phyloP scores from a whole-genome alignment of 2,329 filamentous ascomycete species.

The Hymenoscyphus occultus region DNA sequence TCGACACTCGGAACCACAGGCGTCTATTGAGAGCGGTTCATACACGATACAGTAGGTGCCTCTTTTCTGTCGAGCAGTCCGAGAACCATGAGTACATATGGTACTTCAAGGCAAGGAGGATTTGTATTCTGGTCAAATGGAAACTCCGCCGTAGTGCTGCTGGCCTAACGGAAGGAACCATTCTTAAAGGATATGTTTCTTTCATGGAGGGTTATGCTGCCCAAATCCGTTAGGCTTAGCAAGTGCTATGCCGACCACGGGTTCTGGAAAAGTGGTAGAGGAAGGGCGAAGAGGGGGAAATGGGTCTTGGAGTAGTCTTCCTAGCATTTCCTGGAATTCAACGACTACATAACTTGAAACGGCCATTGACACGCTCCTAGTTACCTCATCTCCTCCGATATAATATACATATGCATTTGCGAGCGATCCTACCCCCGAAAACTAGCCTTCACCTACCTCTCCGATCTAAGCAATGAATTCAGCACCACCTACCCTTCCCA shows the following conservation, averaged over 20 bases:
- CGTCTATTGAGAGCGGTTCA: constrained; percentile 79
- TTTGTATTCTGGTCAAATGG: not conserved
- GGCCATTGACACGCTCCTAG: constrained; percentile 41
- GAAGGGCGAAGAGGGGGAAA: not conserved
- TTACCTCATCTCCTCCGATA: constrained; percentile 78
- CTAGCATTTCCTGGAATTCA: no score
- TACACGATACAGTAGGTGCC: constrained; percentile 78
- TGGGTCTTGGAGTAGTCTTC: not conserved
- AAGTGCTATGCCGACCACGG: not conserved
- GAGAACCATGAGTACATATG: not conserved
- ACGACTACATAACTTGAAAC: not conserved
- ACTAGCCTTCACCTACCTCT: constrained; percentile 96
- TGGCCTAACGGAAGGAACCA: not conserved
- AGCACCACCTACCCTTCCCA: constrained; percentile 72
- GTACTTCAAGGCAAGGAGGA: not conserved
- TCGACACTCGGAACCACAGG: constrained; percentile 85
- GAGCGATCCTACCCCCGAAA: constrained; percentile 95
- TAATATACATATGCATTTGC: constrained; percentile 92
- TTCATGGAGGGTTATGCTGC: not conserved
- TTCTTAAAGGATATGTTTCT: not conserved
- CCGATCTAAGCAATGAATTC: constrained; percentile 89
- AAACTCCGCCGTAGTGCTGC: not conserved
- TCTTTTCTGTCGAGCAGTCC: not conserved
- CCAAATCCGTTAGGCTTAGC: not conserved
- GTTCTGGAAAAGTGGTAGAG: not conserved